Percentiles rank a stretch among this genome's conserved stretches.
Conservation (phyloP, 192 early-diverging fungal species). For the Umbelopsis ramanniana region DNA sequence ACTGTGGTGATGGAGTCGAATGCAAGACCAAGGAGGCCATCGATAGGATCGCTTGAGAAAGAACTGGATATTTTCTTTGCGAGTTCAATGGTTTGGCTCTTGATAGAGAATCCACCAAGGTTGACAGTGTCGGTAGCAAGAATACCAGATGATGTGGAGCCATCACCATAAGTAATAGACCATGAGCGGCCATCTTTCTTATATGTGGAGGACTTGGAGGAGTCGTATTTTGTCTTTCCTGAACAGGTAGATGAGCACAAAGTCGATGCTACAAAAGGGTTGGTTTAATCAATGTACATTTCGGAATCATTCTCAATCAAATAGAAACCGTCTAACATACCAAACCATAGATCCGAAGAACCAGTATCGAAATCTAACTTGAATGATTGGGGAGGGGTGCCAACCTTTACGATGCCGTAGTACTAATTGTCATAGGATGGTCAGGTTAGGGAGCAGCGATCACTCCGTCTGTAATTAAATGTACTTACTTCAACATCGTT, state of each 20-base stretch:
- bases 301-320: not conserved
- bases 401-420: slow-evolving; percentile 66
- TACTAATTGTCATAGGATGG: slow-evolving; percentile 47
- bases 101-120: slow-evolving; percentile 63
- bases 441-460: not conserved
- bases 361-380: slow-evolving; percentile 77
- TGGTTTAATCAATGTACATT: not conserved
- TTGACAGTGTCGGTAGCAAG: slow-evolving; percentile 58
- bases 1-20: slow-evolving; percentile 55
- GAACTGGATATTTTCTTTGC: slow-evolving; percentile 62
- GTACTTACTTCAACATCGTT: slow-evolving; percentile 47
- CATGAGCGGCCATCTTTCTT: slow-evolving; percentile 60
- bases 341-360: slow-evolving; percentile 72
- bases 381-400: slow-evolving; percentile 69
- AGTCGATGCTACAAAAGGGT: slow-evolving; percentile 34
- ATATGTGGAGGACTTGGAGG: slow-evolving; percentile 49
- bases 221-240: slow-evolving; percentile 41
- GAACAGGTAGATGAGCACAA: slow-evolving; percentile 34
- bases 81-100: slow-evolving; percentile 64
- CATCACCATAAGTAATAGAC: slow-evolving; percentile 68
- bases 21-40: slow-evolving; percentile 69
- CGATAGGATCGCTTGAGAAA: slow-evolving; percentile 61
- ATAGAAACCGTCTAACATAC: slow-evolving; percentile 2
- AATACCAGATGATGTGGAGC: slow-evolving; percentile 50
- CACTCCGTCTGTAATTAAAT: not conserved